Base-by-base conservation (phyloP, 805 yeast species). In the Nakazawaea wickerhamii region DNA sequence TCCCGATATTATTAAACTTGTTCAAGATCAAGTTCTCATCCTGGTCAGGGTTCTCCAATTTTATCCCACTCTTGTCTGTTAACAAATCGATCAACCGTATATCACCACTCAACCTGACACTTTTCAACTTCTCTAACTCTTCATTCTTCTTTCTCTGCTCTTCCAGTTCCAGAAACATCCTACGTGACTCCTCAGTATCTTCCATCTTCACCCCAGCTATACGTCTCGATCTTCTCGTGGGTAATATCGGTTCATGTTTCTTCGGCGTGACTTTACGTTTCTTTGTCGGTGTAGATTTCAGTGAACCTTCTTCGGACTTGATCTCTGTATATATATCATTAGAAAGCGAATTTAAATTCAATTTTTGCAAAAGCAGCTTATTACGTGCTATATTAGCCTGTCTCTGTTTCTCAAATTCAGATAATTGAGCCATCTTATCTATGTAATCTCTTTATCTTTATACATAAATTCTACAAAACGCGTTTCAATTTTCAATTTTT, bases 301-400 rank as follows among this genome's bases (percentile, higher is more conserved):
- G 47, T 32, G 49, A 55, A 27, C 52, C 55, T 44, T 55, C 61
- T 51, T 58, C 65, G 41, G 57, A 55, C 50, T 59, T 58, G 44
- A 71, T 58, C 40, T 77, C 84, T 11, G 63, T 62, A 21, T 70
- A 61, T 38, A 84, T 74, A 2, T 78, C 78, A 25, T 64, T 60
- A 1, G 82, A 69, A 3, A 83, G 60, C 10, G 76, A 62, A 39
- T 77, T 80, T 15, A 91, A 67, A 49, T 88, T 84, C 49, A 91
- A 69, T 50, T 82, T 78, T 51, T 77, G 71, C 40, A 91, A 67
- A 19, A 90, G 71, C 50, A 79, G 85, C 58, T 80, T 79, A 61
- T 91, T 93, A 38, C 98, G 70, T 49, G 79, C 85, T 46, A 91
- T 93, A 56, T 87, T 88, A 45, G 77, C 86, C 54, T 74, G 80